A percentile compares a stretch with the other conserved stretches of the same genome.
Evolutionary conservation across 805 yeast genomes (phyloP).

Genomic region (Candida palmyrensis): DNA sequence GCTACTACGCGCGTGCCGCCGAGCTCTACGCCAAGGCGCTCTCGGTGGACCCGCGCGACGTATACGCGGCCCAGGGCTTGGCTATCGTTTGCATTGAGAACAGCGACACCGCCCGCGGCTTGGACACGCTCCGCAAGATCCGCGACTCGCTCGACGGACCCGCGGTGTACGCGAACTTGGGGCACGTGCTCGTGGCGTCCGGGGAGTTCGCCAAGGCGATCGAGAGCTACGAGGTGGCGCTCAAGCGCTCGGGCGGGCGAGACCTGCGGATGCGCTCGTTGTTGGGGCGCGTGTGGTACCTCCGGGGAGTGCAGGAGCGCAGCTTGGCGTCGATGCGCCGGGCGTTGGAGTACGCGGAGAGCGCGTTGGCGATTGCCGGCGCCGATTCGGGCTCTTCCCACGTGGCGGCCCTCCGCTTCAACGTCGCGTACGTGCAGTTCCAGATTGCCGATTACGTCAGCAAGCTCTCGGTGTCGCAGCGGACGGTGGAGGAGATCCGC

Average conservation of each 20-base stretch:
- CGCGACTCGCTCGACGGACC: constrained; percentile 86
- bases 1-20: constrained; percentile 82
- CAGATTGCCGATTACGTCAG: constrained; percentile 82
- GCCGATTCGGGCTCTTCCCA: constrained; percentile 29
- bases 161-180: constrained; percentile 78
- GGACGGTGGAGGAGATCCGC: constrained; percentile 60
- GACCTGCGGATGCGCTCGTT: constrained; percentile 66
- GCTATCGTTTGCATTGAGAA: constrained; percentile 90
- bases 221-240: constrained; percentile 81
- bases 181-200: constrained; percentile 80
- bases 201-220: constrained; percentile 81
- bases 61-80: constrained; percentile 96
- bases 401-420: constrained; percentile 52
- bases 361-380: constrained; percentile 52
- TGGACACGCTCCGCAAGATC: constrained; percentile 81
- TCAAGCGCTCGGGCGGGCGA: constrained; percentile 54
- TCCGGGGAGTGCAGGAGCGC: constrained; percentile 67
- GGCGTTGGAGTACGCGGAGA: constrained; percentile 58
- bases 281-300: constrained; percentile 85
- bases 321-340: constrained; percentile 54
- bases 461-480: constrained; percentile 50
- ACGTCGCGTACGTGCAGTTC: constrained; percentile 77
- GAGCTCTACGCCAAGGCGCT: constrained; percentile 88
- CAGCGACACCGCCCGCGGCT: constrained; percentile 66
- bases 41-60: constrained; percentile 76